A percentile compares a stretch with the other conserved stretches of the same genome.
These are phyloP conservation scores for Nannochloropsis salina DNA, from an alignment of 108 stramenopile species.

Conservation along the genomic window DNA sequence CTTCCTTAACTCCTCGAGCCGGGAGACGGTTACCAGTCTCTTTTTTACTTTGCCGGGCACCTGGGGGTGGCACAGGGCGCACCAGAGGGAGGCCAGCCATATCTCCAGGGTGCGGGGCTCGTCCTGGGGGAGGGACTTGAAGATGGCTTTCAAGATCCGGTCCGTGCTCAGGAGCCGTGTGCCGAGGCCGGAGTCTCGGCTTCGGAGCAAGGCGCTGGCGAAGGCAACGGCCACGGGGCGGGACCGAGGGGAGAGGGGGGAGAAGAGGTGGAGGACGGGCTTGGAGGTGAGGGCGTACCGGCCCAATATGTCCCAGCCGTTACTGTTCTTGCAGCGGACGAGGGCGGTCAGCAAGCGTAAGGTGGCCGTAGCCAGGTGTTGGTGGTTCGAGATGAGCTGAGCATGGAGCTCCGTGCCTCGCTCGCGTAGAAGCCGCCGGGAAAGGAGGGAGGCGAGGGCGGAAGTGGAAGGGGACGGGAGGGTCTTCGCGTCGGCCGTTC, in stretches of 20 bases:
- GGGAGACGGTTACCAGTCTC: background rate
- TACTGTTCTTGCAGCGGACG: background rate
- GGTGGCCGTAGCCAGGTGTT: background rate
- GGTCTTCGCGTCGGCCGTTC: too few relatives aligned
- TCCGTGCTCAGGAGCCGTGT: background rate
- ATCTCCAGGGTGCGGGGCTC: background rate
- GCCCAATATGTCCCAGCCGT: background rate
- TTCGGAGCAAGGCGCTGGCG: background rate
- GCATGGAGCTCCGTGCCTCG: background rate
- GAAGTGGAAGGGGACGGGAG: background rate
- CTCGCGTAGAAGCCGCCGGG: background rate
- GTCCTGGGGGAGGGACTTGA: background rate
- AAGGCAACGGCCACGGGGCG: conserved; percentile 15
- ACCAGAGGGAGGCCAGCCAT: background rate
- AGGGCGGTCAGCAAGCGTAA: background rate
- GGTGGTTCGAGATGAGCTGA: background rate
- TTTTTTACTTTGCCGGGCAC: background rate
- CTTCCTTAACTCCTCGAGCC: background rate
- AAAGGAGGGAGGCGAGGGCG: background rate
- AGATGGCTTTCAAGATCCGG: background rate
- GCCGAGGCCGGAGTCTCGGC: background rate
- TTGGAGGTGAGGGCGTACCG: background rate
- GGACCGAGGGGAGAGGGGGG: background rate
- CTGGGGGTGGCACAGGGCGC: background rate
- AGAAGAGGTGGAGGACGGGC: conserved; percentile 6